These are phyloP conservation scores for Acacia crassicarpa DNA, from an alignment of 306 rosid species.

Conservation along the genomic window DNA sequence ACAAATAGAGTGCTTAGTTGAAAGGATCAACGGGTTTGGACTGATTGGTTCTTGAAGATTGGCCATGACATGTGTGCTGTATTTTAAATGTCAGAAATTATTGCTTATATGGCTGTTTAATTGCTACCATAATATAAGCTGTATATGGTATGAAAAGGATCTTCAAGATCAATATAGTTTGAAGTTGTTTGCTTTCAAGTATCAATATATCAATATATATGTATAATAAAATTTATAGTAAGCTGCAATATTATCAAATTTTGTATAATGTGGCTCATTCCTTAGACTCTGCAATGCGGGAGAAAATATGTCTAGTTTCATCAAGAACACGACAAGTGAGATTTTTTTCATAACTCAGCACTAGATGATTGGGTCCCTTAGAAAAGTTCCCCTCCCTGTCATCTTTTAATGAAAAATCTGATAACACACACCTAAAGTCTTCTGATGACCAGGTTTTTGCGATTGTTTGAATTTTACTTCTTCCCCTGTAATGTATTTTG, in stretches of 20 bases:
- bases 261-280: neutral
- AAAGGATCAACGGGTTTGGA: neutral
- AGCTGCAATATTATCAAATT: neutral
- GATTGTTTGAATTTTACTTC: neutral
- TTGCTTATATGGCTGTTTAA: neutral
- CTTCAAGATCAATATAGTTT: neutral
- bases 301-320: neutral
- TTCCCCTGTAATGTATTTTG: constrained; percentile 14
- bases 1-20: neutral
- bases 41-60: neutral
- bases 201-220: neutral
- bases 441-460: neutral
- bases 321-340: neutral
- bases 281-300: neutral
- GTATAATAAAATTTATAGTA: neutral
- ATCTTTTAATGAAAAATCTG: neutral
- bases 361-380: neutral
- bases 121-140: neutral
- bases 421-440: neutral
- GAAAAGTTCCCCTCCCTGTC: neutral
- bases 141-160: neutral
- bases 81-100: neutral
- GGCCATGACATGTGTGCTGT: too few species aligned
- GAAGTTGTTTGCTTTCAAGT: neutral
- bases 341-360: neutral